phyloP scores from a whole-genome alignment of 2,329 filamentous ascomycete species.

The Mycocentrospora acerina region DNA sequence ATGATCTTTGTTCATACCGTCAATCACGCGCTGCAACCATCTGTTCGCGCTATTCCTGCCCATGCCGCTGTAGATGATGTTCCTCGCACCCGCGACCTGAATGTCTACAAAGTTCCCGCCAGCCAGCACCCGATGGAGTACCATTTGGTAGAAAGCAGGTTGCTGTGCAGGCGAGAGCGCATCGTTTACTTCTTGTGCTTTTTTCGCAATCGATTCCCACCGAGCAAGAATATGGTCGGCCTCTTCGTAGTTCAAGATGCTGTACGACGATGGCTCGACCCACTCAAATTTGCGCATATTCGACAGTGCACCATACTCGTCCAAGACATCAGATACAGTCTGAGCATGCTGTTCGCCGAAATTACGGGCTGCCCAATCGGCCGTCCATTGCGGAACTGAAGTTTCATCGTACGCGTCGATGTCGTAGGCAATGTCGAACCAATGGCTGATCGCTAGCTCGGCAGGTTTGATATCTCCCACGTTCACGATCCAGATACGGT shows the following conservation, averaged over 20 bases:
- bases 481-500: constrained; percentile 67
- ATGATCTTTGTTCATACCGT: constrained; percentile 41
- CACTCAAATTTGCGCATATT: constrained; percentile 64
- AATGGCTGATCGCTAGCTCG: constrained; percentile 67
- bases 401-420: constrained; percentile 58
- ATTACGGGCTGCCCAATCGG: constrained; percentile 58
- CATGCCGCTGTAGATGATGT: constrained; percentile 39
- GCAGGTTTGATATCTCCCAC: constrained; percentile 67
- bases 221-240: constrained; percentile 59
- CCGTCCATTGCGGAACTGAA: constrained; percentile 58
- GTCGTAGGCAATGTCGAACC: constrained; percentile 69
- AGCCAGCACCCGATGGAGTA: constrained; percentile 62
- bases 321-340: constrained; percentile 55
- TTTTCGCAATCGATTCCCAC: constrained; percentile 56
- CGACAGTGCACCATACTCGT: constrained; percentile 59
- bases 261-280: constrained; percentile 60
- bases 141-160: constrained; percentile 64
- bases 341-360: constrained; percentile 55
- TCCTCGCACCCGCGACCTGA: constrained; percentile 40
- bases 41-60: constrained; percentile 43
- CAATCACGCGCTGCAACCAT: constrained; percentile 39
- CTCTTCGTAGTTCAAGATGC: constrained; percentile 65
- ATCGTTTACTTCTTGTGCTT: constrained; percentile 60
- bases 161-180: constrained; percentile 52
- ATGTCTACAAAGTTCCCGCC: constrained; percentile 59